phyloP scores from a whole-genome alignment of 1,284 basidiomycete species.

The Anthracocystis setariae region DNA sequence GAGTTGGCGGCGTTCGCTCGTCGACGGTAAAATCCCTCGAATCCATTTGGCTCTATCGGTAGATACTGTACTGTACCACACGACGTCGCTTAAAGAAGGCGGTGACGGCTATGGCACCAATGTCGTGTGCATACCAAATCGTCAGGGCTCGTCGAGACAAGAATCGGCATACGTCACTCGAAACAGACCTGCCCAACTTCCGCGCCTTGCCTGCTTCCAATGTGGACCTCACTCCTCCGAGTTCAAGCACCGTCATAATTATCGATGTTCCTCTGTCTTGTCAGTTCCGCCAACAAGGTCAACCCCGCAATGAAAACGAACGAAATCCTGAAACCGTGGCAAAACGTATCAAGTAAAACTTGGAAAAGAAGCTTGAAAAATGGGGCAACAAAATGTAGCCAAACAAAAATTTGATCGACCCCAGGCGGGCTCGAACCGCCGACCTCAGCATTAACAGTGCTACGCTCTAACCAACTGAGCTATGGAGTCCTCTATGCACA shows the following conservation, averaged over 20 bases:
- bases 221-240: too few relatives aligned
- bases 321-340: too few relatives aligned
- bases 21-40: too few relatives aligned
- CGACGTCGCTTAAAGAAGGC: too few relatives aligned
- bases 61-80: too few relatives aligned
- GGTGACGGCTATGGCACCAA: too few relatives aligned
- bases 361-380: not conserved
- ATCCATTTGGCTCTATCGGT: too few relatives aligned
- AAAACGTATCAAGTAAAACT: not conserved
- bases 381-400: not conserved
- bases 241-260: too few relatives aligned
- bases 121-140: not conserved
- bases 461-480: slow-evolving; percentile 62
- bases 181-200: not conserved
- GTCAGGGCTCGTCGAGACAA: not conserved
- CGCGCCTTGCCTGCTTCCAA: not conserved
- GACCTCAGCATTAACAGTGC: slow-evolving; percentile 61
- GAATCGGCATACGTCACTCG: slow-evolving; percentile 5
- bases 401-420: slow-evolving; percentile 27
- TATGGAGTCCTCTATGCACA: slow-evolving; percentile 21
- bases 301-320: too few relatives aligned
- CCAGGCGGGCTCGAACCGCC: slow-evolving; percentile 57
- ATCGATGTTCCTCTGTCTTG: too few relatives aligned
- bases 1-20: too few relatives aligned
- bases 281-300: too few relatives aligned